Conservation (phyloP, 495 filamentous ascomycete genomes). For the Trichoderma reesei region DNA sequence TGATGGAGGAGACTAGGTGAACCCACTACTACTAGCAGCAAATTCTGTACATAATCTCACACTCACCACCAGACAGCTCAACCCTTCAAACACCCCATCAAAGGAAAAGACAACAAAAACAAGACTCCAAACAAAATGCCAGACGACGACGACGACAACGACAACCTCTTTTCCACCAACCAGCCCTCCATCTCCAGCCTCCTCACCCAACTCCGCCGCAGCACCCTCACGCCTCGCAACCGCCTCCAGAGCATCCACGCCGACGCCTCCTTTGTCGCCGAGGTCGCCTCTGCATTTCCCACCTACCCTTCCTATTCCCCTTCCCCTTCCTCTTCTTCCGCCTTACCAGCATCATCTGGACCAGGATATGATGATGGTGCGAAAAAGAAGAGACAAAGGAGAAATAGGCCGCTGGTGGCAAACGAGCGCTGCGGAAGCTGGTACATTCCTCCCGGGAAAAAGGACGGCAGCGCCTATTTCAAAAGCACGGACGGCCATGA, state of each 20-base stretch:
- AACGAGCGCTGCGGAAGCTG: constrained; percentile 94
- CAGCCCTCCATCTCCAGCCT: constrained; percentile 29
- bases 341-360: too few species aligned
- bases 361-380: too few species aligned
- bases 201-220: constrained; percentile 53
- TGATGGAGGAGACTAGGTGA: too few species aligned
- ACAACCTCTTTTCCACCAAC: not conserved
- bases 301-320: not conserved
- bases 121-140: not conserved
- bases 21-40: too few species aligned
- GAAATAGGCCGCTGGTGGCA: constrained; percentile 65
- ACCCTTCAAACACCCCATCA: not conserved
- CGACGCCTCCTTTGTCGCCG: constrained; percentile 57
- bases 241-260: constrained; percentile 62
- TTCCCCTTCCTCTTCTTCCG: too few species aligned
- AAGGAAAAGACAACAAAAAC: not conserved
- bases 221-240: constrained; percentile 69
- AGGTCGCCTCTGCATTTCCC: constrained; percentile 36
- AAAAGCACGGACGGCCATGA: constrained; percentile 96
- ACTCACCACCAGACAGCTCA: too few species aligned
- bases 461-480: constrained; percentile 75
- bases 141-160: not conserved
- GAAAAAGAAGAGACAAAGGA: not conserved
- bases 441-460: constrained; percentile 67
- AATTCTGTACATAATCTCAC: too few species aligned